These are phyloP conservation scores for Hypericum androsaemum DNA, from an alignment of 345 rosid genomes.

Conservation along the genomic window DNA sequence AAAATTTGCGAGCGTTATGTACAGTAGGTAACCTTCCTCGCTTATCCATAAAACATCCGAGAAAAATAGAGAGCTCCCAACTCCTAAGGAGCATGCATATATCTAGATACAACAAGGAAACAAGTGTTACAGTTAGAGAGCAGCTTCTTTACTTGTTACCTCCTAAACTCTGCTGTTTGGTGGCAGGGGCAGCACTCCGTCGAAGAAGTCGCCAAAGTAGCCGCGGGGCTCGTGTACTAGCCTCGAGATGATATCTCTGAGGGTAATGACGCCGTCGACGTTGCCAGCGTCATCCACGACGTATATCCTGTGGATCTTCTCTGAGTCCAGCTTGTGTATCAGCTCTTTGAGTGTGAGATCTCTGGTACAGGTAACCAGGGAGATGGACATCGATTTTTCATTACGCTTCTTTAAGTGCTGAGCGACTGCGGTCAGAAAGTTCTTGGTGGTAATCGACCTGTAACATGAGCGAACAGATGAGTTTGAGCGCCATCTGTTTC, in stretches of 20 bases:
- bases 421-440: slow-evolving; percentile 60
- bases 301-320: slow-evolving; percentile 68
- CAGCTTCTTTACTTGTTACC: background rate
- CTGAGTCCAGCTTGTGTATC: slow-evolving; percentile 55
- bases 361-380: slow-evolving; percentile 65
- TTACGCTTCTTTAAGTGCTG: slow-evolving; percentile 50
- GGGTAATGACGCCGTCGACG: slow-evolving; percentile 84
- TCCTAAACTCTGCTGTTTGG: slow-evolving; percentile 56
- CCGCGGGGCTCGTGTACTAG: slow-evolving; percentile 93
- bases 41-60: no score
- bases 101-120: no score
- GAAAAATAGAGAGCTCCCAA: no score
- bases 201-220: slow-evolving; percentile 96
- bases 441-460: slow-evolving; percentile 82
- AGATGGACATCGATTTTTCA: slow-evolving; percentile 36
- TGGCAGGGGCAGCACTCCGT: slow-evolving; percentile 77
- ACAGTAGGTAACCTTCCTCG: no score
- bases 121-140: slow-evolving; percentile 3
- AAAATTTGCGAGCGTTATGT: no score
- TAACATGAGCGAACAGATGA: background rate
- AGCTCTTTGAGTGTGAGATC: slow-evolving; percentile 56
- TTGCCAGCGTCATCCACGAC: slow-evolving; percentile 73
- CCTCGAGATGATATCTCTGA: slow-evolving; percentile 82
- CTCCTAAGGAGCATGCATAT: no score
- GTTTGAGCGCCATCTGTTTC: background rate